A percentile compares a stretch with the other conserved stretches of the same genome.
phyloP scores from a whole-genome alignment of 306 rosid species.

The Crotalaria pallida region DNA sequence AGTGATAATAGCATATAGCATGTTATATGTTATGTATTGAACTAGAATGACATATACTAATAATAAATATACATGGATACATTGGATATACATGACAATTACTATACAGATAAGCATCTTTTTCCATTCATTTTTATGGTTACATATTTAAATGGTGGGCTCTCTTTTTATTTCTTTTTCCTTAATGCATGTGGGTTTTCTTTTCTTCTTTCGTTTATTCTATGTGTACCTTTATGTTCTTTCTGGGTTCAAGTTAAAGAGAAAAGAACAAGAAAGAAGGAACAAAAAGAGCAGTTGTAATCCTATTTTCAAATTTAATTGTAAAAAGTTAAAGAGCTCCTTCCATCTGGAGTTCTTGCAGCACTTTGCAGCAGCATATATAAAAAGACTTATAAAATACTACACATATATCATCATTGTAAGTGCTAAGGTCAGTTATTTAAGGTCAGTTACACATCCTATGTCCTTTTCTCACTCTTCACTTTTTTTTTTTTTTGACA shows the following conservation, averaged over 20 bases:
- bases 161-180: not conserved
- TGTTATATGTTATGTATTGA: conserved; percentile 3
- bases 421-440: conserved; percentile 18
- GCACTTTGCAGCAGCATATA: conserved; percentile 21
- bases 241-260: conserved; percentile 34
- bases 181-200: not conserved
- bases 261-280: conserved; percentile 43
- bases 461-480: conserved; percentile 22
- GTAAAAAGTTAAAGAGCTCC: conserved; percentile 23
- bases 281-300: conserved; percentile 33
- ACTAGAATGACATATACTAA: conserved; percentile 5
- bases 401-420: conserved; percentile 14
- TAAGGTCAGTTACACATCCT: conserved; percentile 19
- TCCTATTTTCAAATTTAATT: conserved; percentile 13
- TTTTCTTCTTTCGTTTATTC: conserved; percentile 19
- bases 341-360: conserved; percentile 28
- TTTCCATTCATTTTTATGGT: not conserved
- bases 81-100: conserved; percentile 11
- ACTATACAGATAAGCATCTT: conserved; percentile 21
- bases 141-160: conserved; percentile 15
- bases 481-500: conserved; percentile 18
- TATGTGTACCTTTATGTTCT: conserved; percentile 27
- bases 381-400: conserved; percentile 12
- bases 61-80: conserved; percentile 1
- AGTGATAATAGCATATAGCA: not conserved